Percentiles rank a stretch among this genome's conserved stretches.
Conservation (phyloP, 2,329 filamentous ascomycete genomes). For the Metarhizium rileyi region DNA sequence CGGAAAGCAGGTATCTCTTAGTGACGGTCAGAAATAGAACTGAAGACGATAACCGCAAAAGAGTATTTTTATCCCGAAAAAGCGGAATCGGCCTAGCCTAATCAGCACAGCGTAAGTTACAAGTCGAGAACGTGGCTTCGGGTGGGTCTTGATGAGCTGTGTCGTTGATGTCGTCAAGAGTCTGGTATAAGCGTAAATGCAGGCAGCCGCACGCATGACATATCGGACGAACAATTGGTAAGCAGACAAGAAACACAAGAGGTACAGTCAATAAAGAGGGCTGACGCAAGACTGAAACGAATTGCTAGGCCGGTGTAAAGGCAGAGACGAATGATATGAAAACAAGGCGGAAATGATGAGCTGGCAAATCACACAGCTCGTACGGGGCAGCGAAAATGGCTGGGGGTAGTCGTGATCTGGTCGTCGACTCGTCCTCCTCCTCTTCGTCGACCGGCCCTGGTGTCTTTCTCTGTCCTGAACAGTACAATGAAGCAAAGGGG, state of each 20-base stretch:
- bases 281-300: background rate
- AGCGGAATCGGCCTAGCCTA: background rate
- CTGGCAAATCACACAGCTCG: slow-evolving; percentile 1
- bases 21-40: background rate
- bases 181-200: background rate
- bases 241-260: background rate
- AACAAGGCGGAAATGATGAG: background rate
- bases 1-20: background rate
- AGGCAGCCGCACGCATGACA: background rate
- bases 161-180: background rate
- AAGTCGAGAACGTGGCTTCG: slow-evolving; percentile 5
- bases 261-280: background rate
- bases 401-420: background rate
- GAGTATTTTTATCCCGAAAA: background rate
- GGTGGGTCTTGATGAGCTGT: slow-evolving; percentile 2
- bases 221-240: background rate
- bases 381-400: background rate
- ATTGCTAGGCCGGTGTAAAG: background rate
- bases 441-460: background rate
- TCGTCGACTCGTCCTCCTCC: background rate
- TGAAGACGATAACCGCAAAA: background rate
- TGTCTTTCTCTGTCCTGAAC: background rate
- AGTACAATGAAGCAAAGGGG: background rate
- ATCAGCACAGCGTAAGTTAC: slow-evolving; percentile 1
- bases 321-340: background rate